Conservation (phyloP, 768 basidiomycete species). For the Phanerochaete sordida region DNA sequence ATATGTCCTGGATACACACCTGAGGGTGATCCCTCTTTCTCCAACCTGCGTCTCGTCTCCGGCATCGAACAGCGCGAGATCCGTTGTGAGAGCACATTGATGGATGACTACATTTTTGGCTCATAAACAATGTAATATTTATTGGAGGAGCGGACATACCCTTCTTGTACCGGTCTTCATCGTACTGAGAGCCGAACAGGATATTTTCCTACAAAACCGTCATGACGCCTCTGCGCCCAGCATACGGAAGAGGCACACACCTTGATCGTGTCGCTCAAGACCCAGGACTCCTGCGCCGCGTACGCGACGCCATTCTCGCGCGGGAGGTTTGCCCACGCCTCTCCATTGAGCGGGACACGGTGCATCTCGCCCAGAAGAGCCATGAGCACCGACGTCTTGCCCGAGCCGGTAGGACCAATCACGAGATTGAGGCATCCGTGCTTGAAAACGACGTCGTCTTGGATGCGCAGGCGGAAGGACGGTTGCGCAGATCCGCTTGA, state of each 20-base stretch:
- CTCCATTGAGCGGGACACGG: slow-evolving; percentile 6
- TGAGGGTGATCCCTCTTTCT: slow-evolving; percentile 38
- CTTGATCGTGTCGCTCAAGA: slow-evolving; percentile 41
- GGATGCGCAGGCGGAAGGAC: slow-evolving; percentile 46
- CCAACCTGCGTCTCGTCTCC: slow-evolving; percentile 34
- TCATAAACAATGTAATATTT: not conserved
- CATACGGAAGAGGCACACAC: slow-evolving; percentile 9
- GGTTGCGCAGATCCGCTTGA: slow-evolving; percentile 37
- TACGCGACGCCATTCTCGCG: slow-evolving; percentile 43
- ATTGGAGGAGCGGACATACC: not conserved
- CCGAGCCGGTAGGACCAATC: slow-evolving; percentile 53
- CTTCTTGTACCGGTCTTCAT: not conserved
- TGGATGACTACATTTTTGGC: slow-evolving; percentile 24
- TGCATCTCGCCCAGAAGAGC: slow-evolving; percentile 42
- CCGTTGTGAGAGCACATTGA: slow-evolving; percentile 31
- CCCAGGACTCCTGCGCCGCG: slow-evolving; percentile 48
- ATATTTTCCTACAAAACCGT: not conserved
- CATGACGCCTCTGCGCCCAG: not conserved
- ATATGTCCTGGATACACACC: slow-evolving; percentile 9
- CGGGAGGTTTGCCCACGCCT: slow-evolving; percentile 40
- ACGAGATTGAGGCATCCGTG: slow-evolving; percentile 51
- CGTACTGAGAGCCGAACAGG: not conserved
- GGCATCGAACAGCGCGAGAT: slow-evolving; percentile 27
- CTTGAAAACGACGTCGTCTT: slow-evolving; percentile 52
- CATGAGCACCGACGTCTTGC: slow-evolving; percentile 65